Conservation (phyloP, 768 basidiomycete genomes). For the Rhizopogon sp. region DNA sequence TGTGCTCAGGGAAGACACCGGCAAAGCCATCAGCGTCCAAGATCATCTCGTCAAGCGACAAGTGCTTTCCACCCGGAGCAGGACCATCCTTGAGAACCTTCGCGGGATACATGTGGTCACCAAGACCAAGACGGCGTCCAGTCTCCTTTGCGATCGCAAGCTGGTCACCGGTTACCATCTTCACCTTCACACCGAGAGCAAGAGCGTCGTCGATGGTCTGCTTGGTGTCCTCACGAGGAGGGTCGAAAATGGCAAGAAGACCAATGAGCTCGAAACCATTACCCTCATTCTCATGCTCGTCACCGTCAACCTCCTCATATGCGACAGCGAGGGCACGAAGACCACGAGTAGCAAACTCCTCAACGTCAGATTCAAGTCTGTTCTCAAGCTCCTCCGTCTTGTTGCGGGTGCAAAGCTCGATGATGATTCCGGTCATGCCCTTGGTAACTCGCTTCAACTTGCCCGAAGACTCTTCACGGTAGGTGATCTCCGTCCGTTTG, state of each 20-base stretch:
- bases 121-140: slow-evolving; percentile 94
- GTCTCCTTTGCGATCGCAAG: slow-evolving; percentile 99
- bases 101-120: slow-evolving; percentile 99
- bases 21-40: slow-evolving; percentile 99
- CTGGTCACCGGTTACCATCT: slow-evolving; percentile 99
- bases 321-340: slow-evolving; percentile 95
- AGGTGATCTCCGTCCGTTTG: slow-evolving; percentile 99
- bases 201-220: slow-evolving; percentile 98
- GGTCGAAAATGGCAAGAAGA: slow-evolving; percentile 96
- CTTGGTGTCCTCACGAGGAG: slow-evolving; percentile 97
- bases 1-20: slow-evolving; percentile 99
- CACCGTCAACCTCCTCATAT: slow-evolving; percentile 85
- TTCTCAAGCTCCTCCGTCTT: slow-evolving; percentile 92
- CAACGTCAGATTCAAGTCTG: slow-evolving; percentile 89
- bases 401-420: slow-evolving; percentile 95
- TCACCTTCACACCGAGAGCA: slow-evolving; percentile 94
- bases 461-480: slow-evolving; percentile 90
- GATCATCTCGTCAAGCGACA: slow-evolving; percentile 93
- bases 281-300: slow-evolving; percentile 81
- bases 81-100: slow-evolving; percentile 99
- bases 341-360: slow-evolving; percentile 94
- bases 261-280: slow-evolving; percentile 98
- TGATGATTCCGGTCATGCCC: slow-evolving; percentile 99
- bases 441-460: slow-evolving; percentile 98
- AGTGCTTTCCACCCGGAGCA: slow-evolving; percentile 78